Percentiles rank a stretch among this genome's conserved stretches.
phyloP scores from a whole-genome alignment of 495 filamentous ascomycete species.

The Penicillium arizonense region DNA sequence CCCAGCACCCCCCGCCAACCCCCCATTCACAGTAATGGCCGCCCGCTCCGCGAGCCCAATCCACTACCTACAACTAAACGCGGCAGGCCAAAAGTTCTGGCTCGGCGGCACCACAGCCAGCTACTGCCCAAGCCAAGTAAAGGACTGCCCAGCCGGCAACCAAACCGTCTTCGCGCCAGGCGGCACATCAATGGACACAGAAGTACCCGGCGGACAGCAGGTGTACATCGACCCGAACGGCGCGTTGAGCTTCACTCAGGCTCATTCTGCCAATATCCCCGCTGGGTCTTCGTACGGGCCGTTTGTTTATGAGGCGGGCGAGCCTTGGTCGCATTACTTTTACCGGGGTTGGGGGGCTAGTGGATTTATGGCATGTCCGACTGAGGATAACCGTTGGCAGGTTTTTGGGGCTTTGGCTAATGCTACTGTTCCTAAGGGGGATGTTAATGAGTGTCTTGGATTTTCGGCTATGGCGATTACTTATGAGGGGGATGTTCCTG shows the following conservation, averaged over 20 bases:
- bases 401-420: constrained; percentile 40
- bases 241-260: constrained; percentile 56
- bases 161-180: constrained; percentile 40
- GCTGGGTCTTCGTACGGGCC: constrained; percentile 46
- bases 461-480: constrained; percentile 35
- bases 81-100: constrained; percentile 38
- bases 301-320: constrained; percentile 35
- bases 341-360: constrained; percentile 31
- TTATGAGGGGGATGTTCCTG: constrained; percentile 24
- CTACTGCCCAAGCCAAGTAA: constrained; percentile 35
- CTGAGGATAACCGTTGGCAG: constrained; percentile 38
- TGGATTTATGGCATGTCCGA: constrained; percentile 47
- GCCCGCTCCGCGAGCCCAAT: constrained; percentile 41
- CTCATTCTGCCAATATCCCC: constrained; percentile 59
- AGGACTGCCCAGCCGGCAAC: constrained; percentile 41
- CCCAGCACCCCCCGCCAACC: constrained; percentile 17
- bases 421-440: constrained; percentile 37
- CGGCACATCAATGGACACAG: constrained; percentile 39
- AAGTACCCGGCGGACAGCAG: constrained; percentile 64
- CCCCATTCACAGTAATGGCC: constrained; percentile 36
- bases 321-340: constrained; percentile 26
- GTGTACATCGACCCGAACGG: constrained; percentile 59
- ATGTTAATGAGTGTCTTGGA: constrained; percentile 38
- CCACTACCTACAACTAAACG: constrained; percentile 40
- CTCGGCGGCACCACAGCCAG: constrained; percentile 37